Evolutionary conservation across 805 yeast species (phyloP), one percentile per base, ranked within the genome.

Genomic region (Sugiyamaella mastotermitis): DNA sequence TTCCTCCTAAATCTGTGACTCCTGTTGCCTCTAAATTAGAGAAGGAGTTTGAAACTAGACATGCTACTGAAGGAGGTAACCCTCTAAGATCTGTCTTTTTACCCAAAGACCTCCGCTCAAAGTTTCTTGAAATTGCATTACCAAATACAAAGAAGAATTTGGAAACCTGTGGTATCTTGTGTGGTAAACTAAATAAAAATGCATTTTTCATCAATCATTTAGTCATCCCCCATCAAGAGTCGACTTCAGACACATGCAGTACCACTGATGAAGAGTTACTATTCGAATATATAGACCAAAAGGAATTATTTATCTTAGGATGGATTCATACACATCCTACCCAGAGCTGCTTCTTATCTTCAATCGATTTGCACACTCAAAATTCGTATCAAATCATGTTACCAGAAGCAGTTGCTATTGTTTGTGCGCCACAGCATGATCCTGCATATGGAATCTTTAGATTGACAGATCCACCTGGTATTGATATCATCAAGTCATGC

Each of bases 311-410:
- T 49, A 71, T 78, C n/a, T 61, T 78, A 2, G 85, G 85, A 3
- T 78, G 85, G 85, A 79, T 78, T 37, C 85, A 78, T 54, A 79
- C 84, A 7, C 85, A 78, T 52, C 85, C 85, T 4, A 74, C 83
- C 8, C 85, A 78, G 52, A 64, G 81, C n/a, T 78, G 85, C 46
- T 78, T 78, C 52, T 56, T 78, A 55, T 73, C 80, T 9, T 74
- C 82, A 0, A 73, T 78, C 32, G 85, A 78, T 50, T 57, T 78
- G 37, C 85, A 79, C 56, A 78, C 84, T 2, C 84, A 78, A 45
- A 73, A 72, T 43, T 71, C 81, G 2, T 79, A 79, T 54, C 85
- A 78, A 57, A 66, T 77, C 35, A 78, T 78, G 84, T 61, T 78
- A 11, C 78, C 80, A 19, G 85, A 78, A 53, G 78, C 83, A 0